A percentile compares a stretch with the other conserved stretches of the same genome.
Conservation (phyloP, 192 early-diverging fungal species). For the Mortierella hygrophila region DNA sequence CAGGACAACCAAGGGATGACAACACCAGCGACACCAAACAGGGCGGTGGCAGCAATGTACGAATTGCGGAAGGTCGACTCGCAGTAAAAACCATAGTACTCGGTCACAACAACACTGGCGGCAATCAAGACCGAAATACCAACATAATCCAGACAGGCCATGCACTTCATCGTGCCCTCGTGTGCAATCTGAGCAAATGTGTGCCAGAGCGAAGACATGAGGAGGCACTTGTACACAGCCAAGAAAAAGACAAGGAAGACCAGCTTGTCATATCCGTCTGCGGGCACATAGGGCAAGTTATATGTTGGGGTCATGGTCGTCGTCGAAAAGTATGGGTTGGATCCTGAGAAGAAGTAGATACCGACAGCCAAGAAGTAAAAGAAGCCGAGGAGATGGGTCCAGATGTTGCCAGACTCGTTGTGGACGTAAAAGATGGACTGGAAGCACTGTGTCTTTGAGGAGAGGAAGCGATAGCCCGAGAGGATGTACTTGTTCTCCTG, state of each 20-base stretch:
- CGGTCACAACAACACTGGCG: conserved; percentile 68
- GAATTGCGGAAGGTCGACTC: conserved; percentile 42
- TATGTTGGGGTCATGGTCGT: conserved; percentile 21
- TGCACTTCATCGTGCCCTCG: conserved; percentile 63
- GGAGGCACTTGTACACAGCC: conserved; percentile 70
- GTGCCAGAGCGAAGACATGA: conserved; percentile 73
- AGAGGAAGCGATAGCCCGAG: conserved; percentile 68
- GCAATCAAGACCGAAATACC: conserved; percentile 74
- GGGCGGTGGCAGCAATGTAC: conserved; percentile 65
- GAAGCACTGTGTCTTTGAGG: conserved; percentile 64
- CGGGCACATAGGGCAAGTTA: conserved; percentile 49
- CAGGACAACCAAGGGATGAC: conserved; percentile 65
- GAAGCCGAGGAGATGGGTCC: conserved; percentile 73
- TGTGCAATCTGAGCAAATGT: conserved; percentile 71
- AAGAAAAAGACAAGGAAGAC: conserved; percentile 69
- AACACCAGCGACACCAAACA: conserved; percentile 63
- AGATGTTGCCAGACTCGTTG: conserved; percentile 80
- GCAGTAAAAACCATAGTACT: conserved; percentile 74
- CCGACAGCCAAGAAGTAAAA: conserved; percentile 69
- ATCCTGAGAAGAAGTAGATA: conserved; percentile 61
- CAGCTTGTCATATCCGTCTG: conserved; percentile 59
- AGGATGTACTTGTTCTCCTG: conserved; percentile 71
- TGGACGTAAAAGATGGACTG: conserved; percentile 74
- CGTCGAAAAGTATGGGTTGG: conserved; percentile 48
- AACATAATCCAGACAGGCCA: conserved; percentile 73